Conservation (phyloP, 2,329 filamentous ascomycete genomes). For the Canariomyces notabilis region DNA sequence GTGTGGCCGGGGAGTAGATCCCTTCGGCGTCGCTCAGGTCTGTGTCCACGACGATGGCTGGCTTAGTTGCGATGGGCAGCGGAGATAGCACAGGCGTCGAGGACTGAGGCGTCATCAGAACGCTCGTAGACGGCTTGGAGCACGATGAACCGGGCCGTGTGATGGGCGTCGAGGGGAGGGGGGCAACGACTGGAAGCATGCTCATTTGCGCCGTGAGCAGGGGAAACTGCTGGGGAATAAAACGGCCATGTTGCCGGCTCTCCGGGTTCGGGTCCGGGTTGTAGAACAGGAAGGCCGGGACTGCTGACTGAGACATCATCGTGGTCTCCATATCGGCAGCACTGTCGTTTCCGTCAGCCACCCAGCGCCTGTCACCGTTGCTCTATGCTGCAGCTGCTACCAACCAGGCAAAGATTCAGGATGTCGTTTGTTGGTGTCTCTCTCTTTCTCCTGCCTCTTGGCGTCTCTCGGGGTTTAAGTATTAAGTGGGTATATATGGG, state of each 20-base stretch:
- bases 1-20: conserved; percentile 77
- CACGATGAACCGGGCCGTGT: conserved; percentile 61
- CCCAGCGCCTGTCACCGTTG: conserved; percentile 1
- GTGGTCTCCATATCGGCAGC: conserved; percentile 59
- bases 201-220: conserved; percentile 43
- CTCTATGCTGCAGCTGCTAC: conserved; percentile 21
- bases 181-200: conserved; percentile 51
- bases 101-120: conserved; percentile 50
- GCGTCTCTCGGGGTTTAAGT: conserved; percentile 17
- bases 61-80: conserved; percentile 68
- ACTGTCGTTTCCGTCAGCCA: conserved; percentile 25
- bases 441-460: conserved; percentile 2
- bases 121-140: conserved; percentile 52
- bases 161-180: conserved; percentile 57
- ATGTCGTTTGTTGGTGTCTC: conserved; percentile 11
- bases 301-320: conserved; percentile 55
- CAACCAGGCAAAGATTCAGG: conserved; percentile 28
- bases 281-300: conserved; percentile 84
- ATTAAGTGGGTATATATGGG: conserved; percentile 29
- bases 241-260: conserved; percentile 69
- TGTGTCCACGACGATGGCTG: conserved; percentile 73
- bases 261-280: conserved; percentile 69
- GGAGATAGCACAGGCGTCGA: conserved; percentile 75
- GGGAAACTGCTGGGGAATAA: conserved; percentile 50
- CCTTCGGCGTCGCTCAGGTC: conserved; percentile 59